Percentiles rank a stretch among this genome's conserved stretches.
phyloP scores from a whole-genome alignment of 1,139 yeast genomes.

The Yamadazyma sp. region DNA sequence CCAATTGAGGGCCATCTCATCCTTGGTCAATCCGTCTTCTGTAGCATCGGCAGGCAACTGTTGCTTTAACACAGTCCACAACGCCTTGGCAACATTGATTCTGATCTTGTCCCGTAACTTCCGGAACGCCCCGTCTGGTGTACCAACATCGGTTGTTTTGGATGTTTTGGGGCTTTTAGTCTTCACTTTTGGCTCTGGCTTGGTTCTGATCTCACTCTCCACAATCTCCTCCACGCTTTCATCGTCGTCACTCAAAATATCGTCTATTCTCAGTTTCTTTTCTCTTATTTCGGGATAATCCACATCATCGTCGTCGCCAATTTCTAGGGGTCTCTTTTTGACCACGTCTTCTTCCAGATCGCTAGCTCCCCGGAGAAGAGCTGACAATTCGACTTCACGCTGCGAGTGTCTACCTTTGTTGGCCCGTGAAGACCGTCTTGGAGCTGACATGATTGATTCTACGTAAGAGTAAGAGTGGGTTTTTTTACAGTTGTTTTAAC shows the following conservation, averaged over 20 bases:
- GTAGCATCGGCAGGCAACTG: slow-evolving; percentile 41
- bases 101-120: slow-evolving; percentile 29
- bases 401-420: slow-evolving; percentile 43
- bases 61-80: slow-evolving; percentile 36
- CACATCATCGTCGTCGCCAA: slow-evolving; percentile 9
- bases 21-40: slow-evolving; percentile 26
- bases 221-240: no score
- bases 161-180: not conserved
- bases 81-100: slow-evolving; percentile 39
- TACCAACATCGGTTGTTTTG: not conserved
- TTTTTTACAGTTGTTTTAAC: not conserved
- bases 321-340: not conserved
- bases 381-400: slow-evolving; percentile 19
- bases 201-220: not conserved
- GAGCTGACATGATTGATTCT: slow-evolving; percentile 3
- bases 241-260: slow-evolving; percentile 6
- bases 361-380: not conserved
- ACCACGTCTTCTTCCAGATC: slow-evolving; percentile 1
- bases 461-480: not conserved
- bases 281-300: slow-evolving; percentile 6
- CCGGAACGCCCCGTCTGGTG: not conserved
- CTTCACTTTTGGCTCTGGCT: not conserved
- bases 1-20: slow-evolving; percentile 34
- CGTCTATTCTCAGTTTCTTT: slow-evolving; percentile 6
- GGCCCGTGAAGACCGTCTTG: slow-evolving; percentile 38